Base-by-base conservation (phyloP, 257 asterid genomes). In the Plectranthus barbatus region DNA sequence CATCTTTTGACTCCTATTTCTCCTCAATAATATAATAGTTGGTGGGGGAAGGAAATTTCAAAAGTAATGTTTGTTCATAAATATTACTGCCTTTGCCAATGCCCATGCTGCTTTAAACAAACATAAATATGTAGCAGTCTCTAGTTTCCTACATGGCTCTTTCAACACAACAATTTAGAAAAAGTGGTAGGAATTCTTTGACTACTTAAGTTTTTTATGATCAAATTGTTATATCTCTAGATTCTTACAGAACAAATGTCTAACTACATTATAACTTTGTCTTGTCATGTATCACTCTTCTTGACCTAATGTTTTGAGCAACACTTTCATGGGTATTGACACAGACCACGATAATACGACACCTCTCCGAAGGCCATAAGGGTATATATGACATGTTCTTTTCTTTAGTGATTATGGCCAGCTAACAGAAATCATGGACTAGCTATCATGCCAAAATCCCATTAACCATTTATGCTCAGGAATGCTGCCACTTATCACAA, bases 1-100 rank as follows among this genome's bases (percentile, higher is more conserved):
- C 53, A 26, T 26, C 67, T 53, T 54, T 68, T 64, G 66, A 58
- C 68, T 55, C 47, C 46, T 23, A 17, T 8, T 39, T 36, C 50
- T 54, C 44, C 51, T 57, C 49, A 55, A 34, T 12, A 39, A 18
- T 46, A n/a, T 7, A 17, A 31, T 34, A 61, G 59, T 41, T 45
- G 33, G 46, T 39, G 18, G 1, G 23, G 37, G n/a, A n/a, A 20
- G 59, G 34, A 67, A 37, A 52, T 62, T 58, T 66, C 29, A 51
- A 51, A 65, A 36, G 39, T 14, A n/a, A n/a, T n/a, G n/a, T n/a
- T 53, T 20, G 34, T 15, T 29, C 18, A 50, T 21, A 13, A 20
- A 5, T 57, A 15, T 29, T 33, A 36, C 6, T 1, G 34, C 56
- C 59, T 18, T 56, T 54, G 37, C 17, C 64, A 54, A 37, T 41